phyloP scores from a whole-genome alignment of 2,329 filamentous ascomycete species.

The Pseudocercospora fuligena region DNA sequence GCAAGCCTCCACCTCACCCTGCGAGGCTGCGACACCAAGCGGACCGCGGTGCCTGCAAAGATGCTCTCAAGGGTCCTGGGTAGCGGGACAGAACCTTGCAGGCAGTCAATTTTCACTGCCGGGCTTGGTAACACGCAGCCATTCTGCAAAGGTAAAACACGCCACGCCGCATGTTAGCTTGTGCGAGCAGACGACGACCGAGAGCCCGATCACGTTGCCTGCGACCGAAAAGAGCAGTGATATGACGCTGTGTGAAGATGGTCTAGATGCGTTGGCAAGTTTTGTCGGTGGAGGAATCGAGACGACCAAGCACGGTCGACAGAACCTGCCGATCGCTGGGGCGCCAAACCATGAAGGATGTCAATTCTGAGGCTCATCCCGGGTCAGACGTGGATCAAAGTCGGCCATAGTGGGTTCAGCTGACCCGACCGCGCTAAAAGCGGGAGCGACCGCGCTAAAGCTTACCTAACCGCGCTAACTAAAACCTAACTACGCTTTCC shows the following conservation, averaged over 20 bases:
- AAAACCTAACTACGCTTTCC: too few species aligned
- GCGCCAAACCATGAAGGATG: not conserved
- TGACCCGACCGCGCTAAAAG: too few species aligned
- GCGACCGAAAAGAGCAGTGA: not conserved
- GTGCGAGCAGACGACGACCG: not conserved
- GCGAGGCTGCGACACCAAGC: constrained; percentile 6
- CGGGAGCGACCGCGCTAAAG: too few species aligned
- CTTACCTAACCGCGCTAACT: too few species aligned
- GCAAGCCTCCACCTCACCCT: constrained; percentile 11
- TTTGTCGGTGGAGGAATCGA: constrained; percentile 11
- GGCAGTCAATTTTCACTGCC: constrained; percentile 2
- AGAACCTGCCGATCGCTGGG: constrained; percentile 17
- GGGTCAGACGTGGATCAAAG: not conserved
- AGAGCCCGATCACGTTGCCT: not conserved
- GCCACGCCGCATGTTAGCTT: constrained; percentile 11
- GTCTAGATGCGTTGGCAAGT: constrained; percentile 4
- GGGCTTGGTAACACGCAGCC: constrained; percentile 11
- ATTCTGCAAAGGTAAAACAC: constrained; percentile 9
- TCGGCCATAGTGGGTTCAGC: too few species aligned
- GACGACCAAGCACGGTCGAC: constrained; percentile 3
- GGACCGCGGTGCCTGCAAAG: constrained; percentile 10
- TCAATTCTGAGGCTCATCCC: constrained; percentile 9
- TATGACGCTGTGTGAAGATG: constrained; percentile 1
- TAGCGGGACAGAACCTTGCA: constrained; percentile 4
- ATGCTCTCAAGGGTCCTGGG: constrained; percentile 3